A percentile compares a stretch with the other conserved stretches of the same genome.
These are phyloP conservation scores for Cordyceps cateniannulata DNA, from an alignment of 2,329 filamentous ascomycete species.

Conservation along the genomic window DNA sequence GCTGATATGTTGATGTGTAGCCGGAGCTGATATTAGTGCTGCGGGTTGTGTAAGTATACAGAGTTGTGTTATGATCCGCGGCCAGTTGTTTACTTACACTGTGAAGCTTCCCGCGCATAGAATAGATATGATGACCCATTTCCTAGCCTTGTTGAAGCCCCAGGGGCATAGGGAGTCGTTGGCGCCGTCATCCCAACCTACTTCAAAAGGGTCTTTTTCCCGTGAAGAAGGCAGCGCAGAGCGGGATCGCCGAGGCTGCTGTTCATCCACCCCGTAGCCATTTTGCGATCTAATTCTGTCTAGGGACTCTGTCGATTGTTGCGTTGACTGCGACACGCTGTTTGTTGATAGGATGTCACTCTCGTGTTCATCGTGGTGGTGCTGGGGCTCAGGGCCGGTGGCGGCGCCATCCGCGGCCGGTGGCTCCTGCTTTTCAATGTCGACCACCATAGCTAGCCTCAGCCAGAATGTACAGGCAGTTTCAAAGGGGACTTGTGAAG, in stretches of 20 bases:
- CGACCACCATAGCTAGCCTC: neutral
- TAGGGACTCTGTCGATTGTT: conserved; percentile 18
- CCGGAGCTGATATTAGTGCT: conserved; percentile 83
- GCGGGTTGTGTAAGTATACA: conserved; percentile 13
- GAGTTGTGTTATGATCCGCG: neutral
- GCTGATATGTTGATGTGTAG: conserved; percentile 75
- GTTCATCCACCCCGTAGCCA: conserved; percentile 36
- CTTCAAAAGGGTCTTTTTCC: conserved; percentile 52
- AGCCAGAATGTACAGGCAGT: neutral
- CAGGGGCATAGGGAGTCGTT: conserved; percentile 68
- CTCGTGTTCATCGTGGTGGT: neutral
- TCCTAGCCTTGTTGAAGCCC: conserved; percentile 57
- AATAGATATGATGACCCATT: conserved; percentile 75
- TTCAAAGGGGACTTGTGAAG: neutral
- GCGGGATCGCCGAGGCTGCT: conserved; percentile 13
- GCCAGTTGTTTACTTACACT: conserved; percentile 55
- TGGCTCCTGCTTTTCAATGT: conserved; percentile 8
- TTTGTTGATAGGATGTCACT: neutral
- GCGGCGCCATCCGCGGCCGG: neutral
- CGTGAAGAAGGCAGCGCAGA: neutral
- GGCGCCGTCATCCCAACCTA: conserved; percentile 67
- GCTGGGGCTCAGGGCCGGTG: neutral
- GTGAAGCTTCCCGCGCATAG: conserved; percentile 70
- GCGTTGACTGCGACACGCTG: conserved; percentile 2
- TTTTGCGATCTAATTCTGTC: conserved; percentile 34